Evolutionary conservation across 352 stramenopile species (phyloP), one percentile per base, ranked within the genome.

Genomic region (Hyaloperonospora arabidopsidis): DNA sequence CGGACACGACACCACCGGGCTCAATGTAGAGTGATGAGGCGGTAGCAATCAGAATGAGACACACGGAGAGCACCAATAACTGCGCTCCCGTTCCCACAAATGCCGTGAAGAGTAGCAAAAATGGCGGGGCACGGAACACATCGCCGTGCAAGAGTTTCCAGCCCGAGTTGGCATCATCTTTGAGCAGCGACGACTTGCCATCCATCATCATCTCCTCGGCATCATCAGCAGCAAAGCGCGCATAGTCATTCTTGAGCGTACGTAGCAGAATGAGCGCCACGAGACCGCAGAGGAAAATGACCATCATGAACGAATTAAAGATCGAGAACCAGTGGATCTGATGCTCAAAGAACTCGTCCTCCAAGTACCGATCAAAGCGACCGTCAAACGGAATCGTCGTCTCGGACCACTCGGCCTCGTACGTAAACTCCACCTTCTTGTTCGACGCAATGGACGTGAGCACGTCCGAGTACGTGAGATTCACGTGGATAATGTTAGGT

Each of bases 331-430:
- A 98, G 64, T 98, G 93, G 66, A 99, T 98, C 57, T 98, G 93
- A 72, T 99, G 97, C 78, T 99, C 97, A 68, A 99, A 99, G 61
- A 99, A 99, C 63, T 96, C 88, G 67, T 98, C 95, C 71, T 99
- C 96, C 39, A 99, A 74, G 63, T 99, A 99, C 19, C 93, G 82
- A 69, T 98, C 86, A 63, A 99, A 99, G 21, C 97, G 84, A 21
- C 96, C 79, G 38, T 98, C 87, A 62, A 98, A 99, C 3, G 82
- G 51, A 54, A 97, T 97, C 17, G 73, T 63, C 5, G 94, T 98
- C 64, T 85, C 57, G 10, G 75, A 68, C 90, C 96, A 99, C 48
- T 78, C 62, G 13, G 99, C 86, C 52, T 97, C 84, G 57, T 98
- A 97, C 46, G 82, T 96, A 54, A 99, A 98, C 29, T 94, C 81